Conservation (phyloP, 2,329 filamentous ascomycete genomes). For the Penicillium sp. region DNA sequence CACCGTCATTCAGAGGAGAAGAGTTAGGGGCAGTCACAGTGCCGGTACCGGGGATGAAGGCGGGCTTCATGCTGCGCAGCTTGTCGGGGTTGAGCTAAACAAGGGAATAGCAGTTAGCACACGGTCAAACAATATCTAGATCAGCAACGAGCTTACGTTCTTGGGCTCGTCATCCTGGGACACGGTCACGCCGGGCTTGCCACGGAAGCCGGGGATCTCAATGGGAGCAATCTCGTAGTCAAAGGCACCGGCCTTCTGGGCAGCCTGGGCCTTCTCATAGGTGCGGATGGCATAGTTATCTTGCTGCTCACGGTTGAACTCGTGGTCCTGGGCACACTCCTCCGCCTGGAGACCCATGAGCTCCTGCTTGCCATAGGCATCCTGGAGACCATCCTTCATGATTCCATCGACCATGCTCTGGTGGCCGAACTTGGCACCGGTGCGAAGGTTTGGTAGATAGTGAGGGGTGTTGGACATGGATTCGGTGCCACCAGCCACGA, state of each 20-base stretch:
- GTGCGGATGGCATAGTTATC: constrained; percentile 93
- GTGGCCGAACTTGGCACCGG: constrained; percentile 89
- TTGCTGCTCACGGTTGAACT: constrained; percentile 75
- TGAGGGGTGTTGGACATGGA: constrained; percentile 98
- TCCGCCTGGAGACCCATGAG: constrained; percentile 94
- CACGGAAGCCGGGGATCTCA: constrained; percentile 79
- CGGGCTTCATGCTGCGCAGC: constrained; percentile 77
- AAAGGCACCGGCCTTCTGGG: constrained; percentile 76
- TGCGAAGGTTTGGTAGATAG: constrained; percentile 84
- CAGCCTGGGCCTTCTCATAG: constrained; percentile 88
- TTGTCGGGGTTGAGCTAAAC: constrained; percentile 67
- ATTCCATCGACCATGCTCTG: constrained; percentile 84
- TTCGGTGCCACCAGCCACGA: constrained; percentile 91
- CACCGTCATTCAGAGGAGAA: constrained; percentile 91
- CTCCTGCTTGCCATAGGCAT: constrained; percentile 85
- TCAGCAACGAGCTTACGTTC: constrained; percentile 54
- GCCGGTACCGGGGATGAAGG: constrained; percentile 68
- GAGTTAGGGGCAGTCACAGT: constrained; percentile 96
- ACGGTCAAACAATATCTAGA: not conserved
- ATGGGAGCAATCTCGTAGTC: constrained; percentile 81
- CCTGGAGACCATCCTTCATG: constrained; percentile 88
- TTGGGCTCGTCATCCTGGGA: constrained; percentile 92
- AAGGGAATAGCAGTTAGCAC: constrained; percentile 2
- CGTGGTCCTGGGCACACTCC: constrained; percentile 82
- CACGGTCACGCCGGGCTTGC: constrained; percentile 77